Percentiles rank a stretch among this genome's conserved stretches.
Conservation (phyloP, 306 rosid genomes). For the Clitoria ternatea region DNA sequence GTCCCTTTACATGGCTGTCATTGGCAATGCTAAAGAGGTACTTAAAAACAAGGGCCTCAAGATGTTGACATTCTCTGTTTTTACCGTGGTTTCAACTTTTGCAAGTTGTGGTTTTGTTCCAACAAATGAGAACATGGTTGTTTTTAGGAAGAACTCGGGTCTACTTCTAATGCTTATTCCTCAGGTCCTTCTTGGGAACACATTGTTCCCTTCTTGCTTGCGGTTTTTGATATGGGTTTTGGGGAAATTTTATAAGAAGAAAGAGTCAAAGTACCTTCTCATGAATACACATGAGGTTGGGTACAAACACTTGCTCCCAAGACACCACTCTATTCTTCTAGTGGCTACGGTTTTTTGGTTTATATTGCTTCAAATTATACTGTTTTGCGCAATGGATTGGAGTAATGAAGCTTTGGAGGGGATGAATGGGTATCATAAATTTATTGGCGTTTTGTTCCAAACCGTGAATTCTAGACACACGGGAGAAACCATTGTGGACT, state of each 20-base stretch:
- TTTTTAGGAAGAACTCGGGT: slow-evolving; percentile 44
- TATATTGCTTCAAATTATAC: slow-evolving; percentile 28
- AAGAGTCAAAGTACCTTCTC: slow-evolving; percentile 32
- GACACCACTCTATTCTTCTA: slow-evolving; percentile 26
- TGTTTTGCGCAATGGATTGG: slow-evolving; percentile 51
- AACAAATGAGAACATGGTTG: slow-evolving; percentile 70
- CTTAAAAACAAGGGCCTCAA: slow-evolving; percentile 31
- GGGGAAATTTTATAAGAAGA: slow-evolving; percentile 34
- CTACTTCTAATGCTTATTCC: slow-evolving; percentile 47
- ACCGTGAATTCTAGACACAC: slow-evolving; percentile 58
- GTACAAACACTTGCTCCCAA: slow-evolving; percentile 42
- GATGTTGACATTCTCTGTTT: slow-evolving; percentile 38
- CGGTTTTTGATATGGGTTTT: slow-evolving; percentile 31
- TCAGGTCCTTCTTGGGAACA: slow-evolving; percentile 54
- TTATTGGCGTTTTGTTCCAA: slow-evolving; percentile 40
- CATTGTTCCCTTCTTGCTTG: slow-evolving; percentile 51
- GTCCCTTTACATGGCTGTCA: slow-evolving; percentile 21
- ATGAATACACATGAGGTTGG: slow-evolving; percentile 28
- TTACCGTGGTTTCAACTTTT: slow-evolving; percentile 57
- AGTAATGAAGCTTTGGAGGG: slow-evolving; percentile 34
- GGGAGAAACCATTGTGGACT: slow-evolving; percentile 48
- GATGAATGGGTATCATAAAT: slow-evolving; percentile 35
- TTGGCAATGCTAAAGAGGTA: slow-evolving; percentile 33
- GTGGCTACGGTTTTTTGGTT: slow-evolving; percentile 43
- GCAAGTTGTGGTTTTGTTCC: slow-evolving; percentile 67